phyloP scores from a whole-genome alignment of 441 rosid species.

The Arabidopsis lyrata region DNA sequence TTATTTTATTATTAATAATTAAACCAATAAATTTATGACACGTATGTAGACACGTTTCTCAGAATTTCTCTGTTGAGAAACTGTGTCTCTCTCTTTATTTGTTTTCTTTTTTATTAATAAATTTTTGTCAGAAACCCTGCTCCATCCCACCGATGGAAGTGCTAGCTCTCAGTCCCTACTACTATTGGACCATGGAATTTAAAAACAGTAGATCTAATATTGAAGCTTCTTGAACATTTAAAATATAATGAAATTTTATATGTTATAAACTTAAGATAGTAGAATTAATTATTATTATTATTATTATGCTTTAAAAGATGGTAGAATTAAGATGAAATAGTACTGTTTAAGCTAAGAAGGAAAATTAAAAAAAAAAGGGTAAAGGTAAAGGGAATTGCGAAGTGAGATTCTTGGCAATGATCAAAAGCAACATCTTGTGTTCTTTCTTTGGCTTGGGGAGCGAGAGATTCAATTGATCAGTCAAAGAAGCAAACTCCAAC shows the following conservation, averaged over 20 bases:
- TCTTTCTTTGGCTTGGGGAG: constrained; percentile 47
- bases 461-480: constrained; percentile 49
- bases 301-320: not conserved
- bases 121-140: too few species aligned
- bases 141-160: too few species aligned
- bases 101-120: too few species aligned
- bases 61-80: too few species aligned
- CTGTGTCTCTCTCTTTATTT: too few species aligned
- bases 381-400: constrained; percentile 41
- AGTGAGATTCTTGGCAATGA: constrained; percentile 50
- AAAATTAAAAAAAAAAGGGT: constrained; percentile 14
- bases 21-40: too few species aligned
- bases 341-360: constrained; percentile 36
- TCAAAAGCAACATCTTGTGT: constrained; percentile 50
- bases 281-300: not conserved
- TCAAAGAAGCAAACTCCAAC: constrained; percentile 51
- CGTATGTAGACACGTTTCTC: too few species aligned
- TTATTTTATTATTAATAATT: too few species aligned
- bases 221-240: constrained; percentile 24
- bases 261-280: not conserved
- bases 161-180: not conserved
- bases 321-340: constrained; percentile 6
- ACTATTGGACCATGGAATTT: not conserved
- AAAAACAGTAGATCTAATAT: not conserved
- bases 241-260: not conserved